A percentile compares a stretch with the other conserved stretches of the same genome.
Evolutionary conservation across 2,329 filamentous ascomycete genomes (phyloP).

Genomic region (Whalleya microplaca): DNA sequence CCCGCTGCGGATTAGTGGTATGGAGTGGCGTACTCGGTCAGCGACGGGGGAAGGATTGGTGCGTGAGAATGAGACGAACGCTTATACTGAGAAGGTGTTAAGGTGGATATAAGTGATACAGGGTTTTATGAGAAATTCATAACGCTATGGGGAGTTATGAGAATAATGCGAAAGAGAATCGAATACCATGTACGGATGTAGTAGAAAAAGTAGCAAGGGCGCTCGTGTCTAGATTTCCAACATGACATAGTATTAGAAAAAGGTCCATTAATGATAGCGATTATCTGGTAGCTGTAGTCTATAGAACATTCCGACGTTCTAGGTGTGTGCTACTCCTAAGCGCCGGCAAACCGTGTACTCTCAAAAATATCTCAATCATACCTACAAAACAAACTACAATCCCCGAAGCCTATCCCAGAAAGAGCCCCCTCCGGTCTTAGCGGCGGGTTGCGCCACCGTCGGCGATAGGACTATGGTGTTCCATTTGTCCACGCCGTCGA

Average conservation of each 20-base stretch:
- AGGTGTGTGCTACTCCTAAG: not conserved
- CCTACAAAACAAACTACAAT: conserved; percentile 2
- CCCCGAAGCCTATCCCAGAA: conserved; percentile 52
- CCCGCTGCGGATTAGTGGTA: no score
- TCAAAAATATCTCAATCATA: conserved; percentile 5
- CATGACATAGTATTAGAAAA: not conserved
- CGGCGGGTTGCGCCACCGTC: conserved; percentile 38
- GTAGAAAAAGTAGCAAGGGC: not conserved
- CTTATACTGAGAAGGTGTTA: not conserved
- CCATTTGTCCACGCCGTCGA: conserved; percentile 83
- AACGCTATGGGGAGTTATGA: no score
- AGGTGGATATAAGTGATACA: not conserved
- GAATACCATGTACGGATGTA: not conserved
- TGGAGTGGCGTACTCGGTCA: no score
- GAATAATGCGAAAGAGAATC: no score
- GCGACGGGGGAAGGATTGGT: no score
- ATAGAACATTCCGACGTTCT: not conserved
- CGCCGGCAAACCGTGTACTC: conserved; percentile 1
- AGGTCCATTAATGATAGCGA: not conserved
- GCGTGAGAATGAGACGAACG: not conserved
- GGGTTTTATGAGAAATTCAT: no score
- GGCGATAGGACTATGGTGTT: conserved; percentile 59
- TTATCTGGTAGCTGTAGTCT: not conserved
- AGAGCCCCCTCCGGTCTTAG: conserved; percentile 39
- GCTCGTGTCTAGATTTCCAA: not conserved